A percentile compares a stretch with the other conserved stretches of the same genome.
Conservation (phyloP, 345 rosid genomes). For the Diplotaxis tenuifolia region DNA sequence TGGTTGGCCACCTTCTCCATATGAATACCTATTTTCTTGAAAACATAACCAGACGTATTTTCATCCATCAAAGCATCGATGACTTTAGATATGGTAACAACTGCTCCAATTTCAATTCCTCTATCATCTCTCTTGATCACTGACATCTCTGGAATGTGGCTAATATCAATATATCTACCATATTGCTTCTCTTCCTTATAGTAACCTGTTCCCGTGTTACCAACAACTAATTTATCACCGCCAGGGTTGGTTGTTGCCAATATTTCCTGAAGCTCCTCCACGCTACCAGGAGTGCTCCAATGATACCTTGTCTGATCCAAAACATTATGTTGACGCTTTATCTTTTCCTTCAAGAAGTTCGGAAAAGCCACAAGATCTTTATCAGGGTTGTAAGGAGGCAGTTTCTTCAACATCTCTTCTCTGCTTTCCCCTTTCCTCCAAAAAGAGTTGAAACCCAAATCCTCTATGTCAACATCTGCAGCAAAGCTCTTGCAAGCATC, state of each 20-base stretch:
- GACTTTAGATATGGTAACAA: constrained; percentile 68
- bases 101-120: constrained; percentile 73
- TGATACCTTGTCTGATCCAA: constrained; percentile 43
- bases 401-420: constrained; percentile 45
- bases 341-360: constrained; percentile 57
- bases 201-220: constrained; percentile 77
- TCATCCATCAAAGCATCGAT: constrained; percentile 59
- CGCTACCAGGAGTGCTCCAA: constrained; percentile 54
- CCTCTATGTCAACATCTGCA: constrained; percentile 79
- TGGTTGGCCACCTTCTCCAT: constrained; percentile 69
- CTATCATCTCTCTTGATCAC: constrained; percentile 44
- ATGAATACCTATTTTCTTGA: constrained; percentile 55
- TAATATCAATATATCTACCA: constrained; percentile 63
- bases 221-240: constrained; percentile 51
- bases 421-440: constrained; percentile 63
- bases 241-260: constrained; percentile 22
- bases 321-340: constrained; percentile 19
- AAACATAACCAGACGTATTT: constrained; percentile 32
- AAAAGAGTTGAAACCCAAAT: constrained; percentile 75
- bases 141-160: constrained; percentile 58
- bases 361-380: constrained; percentile 47
- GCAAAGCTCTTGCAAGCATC: constrained; percentile 97
- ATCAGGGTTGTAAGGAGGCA: constrained; percentile 45
- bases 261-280: constrained; percentile 51
- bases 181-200: constrained; percentile 53